phyloP scores from a whole-genome alignment of 192 early-diverging fungal species.

The Coemansia reversa region DNA sequence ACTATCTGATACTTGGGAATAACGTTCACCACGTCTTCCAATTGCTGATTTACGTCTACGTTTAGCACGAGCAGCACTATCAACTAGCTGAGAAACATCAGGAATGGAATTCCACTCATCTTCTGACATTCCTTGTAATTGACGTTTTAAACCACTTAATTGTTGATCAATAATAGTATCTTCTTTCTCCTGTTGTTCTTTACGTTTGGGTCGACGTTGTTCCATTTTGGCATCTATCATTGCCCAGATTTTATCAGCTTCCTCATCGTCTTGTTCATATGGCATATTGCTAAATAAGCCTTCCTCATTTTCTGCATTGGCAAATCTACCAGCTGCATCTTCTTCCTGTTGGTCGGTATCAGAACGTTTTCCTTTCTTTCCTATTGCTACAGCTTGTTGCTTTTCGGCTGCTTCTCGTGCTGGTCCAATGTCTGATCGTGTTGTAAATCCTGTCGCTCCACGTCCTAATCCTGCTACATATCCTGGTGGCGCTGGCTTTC shows the following conservation, averaged over 20 bases:
- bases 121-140: constrained; percentile 68
- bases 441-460: constrained; percentile 97
- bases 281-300: constrained; percentile 84
- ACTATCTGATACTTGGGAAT: constrained; percentile 61
- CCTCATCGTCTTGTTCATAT: constrained; percentile 96
- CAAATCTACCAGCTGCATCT: constrained; percentile 47
- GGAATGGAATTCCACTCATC: constrained; percentile 87
- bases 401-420: constrained; percentile 74
- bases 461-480: constrained; percentile 97
- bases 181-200: constrained; percentile 64
- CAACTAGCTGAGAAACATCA: constrained; percentile 71
- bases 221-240: constrained; percentile 90
- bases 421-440: constrained; percentile 95
- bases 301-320: constrained; percentile 92
- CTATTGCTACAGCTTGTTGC: constrained; percentile 17
- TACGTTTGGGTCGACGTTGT: constrained; percentile 69
- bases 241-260: constrained; percentile 92
- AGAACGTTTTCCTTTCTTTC: constrained; percentile 1
- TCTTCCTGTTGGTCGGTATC: constrained; percentile 1
- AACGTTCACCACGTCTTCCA: constrained; percentile 33
- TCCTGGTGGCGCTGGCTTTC: constrained; percentile 88
- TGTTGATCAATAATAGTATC: constrained; percentile 79
- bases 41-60: constrained; percentile 58
- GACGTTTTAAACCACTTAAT: constrained; percentile 87
- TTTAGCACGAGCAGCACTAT: constrained; percentile 60